These are phyloP conservation scores for Phyllosticta citriasiana DNA, from an alignment of 2,329 filamentous ascomycete genomes.

Conservation along the genomic window DNA sequence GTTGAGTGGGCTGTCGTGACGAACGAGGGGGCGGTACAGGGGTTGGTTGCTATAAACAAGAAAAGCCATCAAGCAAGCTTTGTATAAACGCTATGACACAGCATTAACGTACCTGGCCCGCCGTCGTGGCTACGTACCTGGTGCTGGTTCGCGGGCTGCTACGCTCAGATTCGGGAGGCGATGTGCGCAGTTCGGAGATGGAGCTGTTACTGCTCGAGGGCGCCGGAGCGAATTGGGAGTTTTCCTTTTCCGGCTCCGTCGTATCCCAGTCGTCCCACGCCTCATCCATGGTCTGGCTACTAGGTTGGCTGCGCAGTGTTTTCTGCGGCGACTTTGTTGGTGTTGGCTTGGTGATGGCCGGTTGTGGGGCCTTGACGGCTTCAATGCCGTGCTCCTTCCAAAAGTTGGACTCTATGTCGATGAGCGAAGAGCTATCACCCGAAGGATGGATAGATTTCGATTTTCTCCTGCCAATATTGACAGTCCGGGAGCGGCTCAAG, in stretches of 20 bases:
- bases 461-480: not conserved
- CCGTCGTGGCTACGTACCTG: constrained; percentile 32
- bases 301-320: constrained; percentile 21
- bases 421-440: constrained; percentile 17
- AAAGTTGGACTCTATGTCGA: constrained; percentile 32
- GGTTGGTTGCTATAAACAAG: constrained; percentile 16
- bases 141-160: constrained; percentile 46
- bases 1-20: constrained; percentile 13
- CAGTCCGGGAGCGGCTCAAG: constrained; percentile 2
- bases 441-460: constrained; percentile 5
- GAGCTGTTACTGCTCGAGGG: constrained; percentile 33
- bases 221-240: constrained; percentile 23
- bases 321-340: constrained; percentile 28
- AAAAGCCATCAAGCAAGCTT: constrained; percentile 7
- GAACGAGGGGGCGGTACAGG: constrained; percentile 17
- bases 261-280: constrained; percentile 47
- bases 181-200: constrained; percentile 39
- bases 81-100: not conserved
- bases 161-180: constrained; percentile 24
- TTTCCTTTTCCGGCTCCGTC: not conserved
- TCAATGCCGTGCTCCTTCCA: constrained; percentile 34
- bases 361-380: constrained; percentile 22
- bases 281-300: constrained; percentile 38
- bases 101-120: constrained; percentile 10
- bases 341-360: constrained; percentile 16